phyloP scores from a whole-genome alignment of 1,284 basidiomycete species.

The Tremellales sp. region DNA sequence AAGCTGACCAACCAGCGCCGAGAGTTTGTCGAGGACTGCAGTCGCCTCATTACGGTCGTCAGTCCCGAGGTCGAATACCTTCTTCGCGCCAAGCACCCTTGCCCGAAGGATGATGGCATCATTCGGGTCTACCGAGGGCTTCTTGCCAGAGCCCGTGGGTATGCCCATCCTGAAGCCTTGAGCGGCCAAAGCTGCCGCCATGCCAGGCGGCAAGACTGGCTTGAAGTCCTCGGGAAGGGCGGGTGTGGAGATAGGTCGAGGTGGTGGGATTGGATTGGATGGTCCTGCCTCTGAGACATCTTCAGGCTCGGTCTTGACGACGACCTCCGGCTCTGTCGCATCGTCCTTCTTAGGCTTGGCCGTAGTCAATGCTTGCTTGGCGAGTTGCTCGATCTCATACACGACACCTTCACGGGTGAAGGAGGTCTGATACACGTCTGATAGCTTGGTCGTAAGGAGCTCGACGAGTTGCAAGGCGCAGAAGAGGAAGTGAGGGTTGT shows the following conservation, averaged over 20 bases:
- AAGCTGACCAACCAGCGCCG: conserved; percentile 60
- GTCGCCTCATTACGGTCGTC: conserved; percentile 62
- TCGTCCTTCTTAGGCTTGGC: neutral
- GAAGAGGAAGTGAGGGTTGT: conserved; percentile 77
- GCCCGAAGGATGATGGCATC: conserved; percentile 87
- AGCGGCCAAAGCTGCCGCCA: too few species aligned
- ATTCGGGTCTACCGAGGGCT: too few species aligned
- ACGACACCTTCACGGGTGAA: conserved; percentile 91
- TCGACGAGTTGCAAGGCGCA: conserved; percentile 87
- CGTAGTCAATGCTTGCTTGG: conserved; percentile 52
- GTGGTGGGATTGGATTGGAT: neutral
- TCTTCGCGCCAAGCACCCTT: conserved; percentile 76
- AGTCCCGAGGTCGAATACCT: conserved; percentile 51
- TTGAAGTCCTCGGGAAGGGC: neutral
- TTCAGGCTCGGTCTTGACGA: neutral
- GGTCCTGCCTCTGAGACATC: neutral
- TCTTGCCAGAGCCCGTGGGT: too few species aligned
- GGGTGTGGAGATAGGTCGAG: too few species aligned
- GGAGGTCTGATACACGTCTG: conserved; percentile 73
- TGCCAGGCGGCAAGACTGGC: neutral
- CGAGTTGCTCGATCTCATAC: conserved; percentile 77
- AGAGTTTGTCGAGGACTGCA: conserved; percentile 55
- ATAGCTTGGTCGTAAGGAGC: conserved; percentile 73
- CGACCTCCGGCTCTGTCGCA: neutral
- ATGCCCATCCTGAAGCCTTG: too few species aligned